Conservation (phyloP, 2,329 filamentous ascomycete species). For the Aspergillus sp. region DNA sequence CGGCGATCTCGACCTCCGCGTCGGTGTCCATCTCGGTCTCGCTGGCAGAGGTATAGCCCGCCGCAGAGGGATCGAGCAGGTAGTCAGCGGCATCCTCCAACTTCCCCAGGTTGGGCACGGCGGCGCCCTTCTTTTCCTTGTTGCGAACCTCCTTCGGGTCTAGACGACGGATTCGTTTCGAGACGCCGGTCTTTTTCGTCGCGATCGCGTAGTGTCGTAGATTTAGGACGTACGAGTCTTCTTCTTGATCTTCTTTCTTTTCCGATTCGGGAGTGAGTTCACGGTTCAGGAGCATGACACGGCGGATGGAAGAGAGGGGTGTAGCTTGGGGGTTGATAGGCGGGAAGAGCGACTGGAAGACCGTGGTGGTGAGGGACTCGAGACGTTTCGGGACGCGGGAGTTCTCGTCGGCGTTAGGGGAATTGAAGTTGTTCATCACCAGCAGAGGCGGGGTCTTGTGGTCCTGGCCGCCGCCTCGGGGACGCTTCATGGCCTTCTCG, state of each 20-base stretch:
- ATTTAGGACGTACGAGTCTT: constrained; percentile 76
- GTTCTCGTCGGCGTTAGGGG: constrained; percentile 56
- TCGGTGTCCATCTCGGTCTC: constrained; percentile 94
- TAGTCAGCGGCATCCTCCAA: constrained; percentile 94
- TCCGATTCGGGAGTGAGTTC: constrained; percentile 49
- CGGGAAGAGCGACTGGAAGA: constrained; percentile 95
- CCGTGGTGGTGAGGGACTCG: constrained; percentile 85
- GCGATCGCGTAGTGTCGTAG: constrained; percentile 95
- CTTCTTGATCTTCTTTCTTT: constrained; percentile 35
- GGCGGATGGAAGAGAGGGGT: constrained; percentile 85
- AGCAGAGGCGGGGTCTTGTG: constrained; percentile 82
- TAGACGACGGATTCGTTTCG: constrained; percentile 77
- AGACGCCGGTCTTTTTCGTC: constrained; percentile 80
- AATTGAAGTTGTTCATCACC: constrained; percentile 97
- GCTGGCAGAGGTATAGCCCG: constrained; percentile 88
- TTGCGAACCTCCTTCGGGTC: constrained; percentile 82
- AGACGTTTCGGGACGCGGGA: constrained; percentile 85
- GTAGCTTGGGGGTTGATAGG: constrained; percentile 91
- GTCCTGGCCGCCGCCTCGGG: constrained; percentile 78
- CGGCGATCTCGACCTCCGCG: constrained; percentile 84
- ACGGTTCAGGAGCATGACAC: constrained; percentile 86
- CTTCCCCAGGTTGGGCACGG: constrained; percentile 83
- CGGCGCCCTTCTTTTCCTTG: constrained; percentile 63
- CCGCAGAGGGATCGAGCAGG: constrained; percentile 74
- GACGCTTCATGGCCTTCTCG: constrained; percentile 76